Conservation (phyloP, 768 basidiomycete species). For the Russula emetica region DNA sequence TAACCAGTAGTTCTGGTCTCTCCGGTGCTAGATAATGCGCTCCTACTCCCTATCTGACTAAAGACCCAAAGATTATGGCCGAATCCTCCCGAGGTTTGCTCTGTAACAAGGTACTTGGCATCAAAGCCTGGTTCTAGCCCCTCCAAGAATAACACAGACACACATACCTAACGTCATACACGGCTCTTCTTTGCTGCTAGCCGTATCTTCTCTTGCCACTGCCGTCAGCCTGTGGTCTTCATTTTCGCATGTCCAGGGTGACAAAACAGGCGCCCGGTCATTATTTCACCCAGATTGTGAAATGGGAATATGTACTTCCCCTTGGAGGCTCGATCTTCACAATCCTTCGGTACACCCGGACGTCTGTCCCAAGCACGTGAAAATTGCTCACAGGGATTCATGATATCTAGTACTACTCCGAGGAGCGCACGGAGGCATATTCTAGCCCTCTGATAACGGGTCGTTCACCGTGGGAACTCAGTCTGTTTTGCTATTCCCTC, state of each 20-base stretch:
- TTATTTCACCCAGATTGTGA: neutral
- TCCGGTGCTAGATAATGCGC: slow-evolving; percentile 11
- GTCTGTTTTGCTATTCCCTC: neutral
- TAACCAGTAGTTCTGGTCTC: neutral
- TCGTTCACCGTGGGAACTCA: neutral
- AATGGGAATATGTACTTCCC: slow-evolving; percentile 2
- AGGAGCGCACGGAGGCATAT: neutral
- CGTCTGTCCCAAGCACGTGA: slow-evolving; percentile 3
- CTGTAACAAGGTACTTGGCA: neutral
- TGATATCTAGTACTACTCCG: neutral
- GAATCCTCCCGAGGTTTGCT: neutral
- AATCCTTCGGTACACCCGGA: neutral
- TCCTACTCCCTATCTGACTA: neutral
- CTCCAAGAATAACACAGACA: too few species aligned
- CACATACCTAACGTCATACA: neutral
- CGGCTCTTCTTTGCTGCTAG: neutral
- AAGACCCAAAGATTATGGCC: neutral
- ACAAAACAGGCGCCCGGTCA: neutral
- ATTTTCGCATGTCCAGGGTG: neutral
- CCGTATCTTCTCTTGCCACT: neutral
- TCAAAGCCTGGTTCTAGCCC: neutral
- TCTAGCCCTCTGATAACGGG: slow-evolving; percentile 5
- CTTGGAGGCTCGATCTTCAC: slow-evolving; percentile 7
- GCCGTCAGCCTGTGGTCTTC: neutral
- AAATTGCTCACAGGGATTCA: neutral